A percentile compares a stretch with the other conserved stretches of the same genome.
These are phyloP conservation scores for Salicornia ramosissima DNA, from an alignment of 148 eudicot genomes.

Conservation along the genomic window DNA sequence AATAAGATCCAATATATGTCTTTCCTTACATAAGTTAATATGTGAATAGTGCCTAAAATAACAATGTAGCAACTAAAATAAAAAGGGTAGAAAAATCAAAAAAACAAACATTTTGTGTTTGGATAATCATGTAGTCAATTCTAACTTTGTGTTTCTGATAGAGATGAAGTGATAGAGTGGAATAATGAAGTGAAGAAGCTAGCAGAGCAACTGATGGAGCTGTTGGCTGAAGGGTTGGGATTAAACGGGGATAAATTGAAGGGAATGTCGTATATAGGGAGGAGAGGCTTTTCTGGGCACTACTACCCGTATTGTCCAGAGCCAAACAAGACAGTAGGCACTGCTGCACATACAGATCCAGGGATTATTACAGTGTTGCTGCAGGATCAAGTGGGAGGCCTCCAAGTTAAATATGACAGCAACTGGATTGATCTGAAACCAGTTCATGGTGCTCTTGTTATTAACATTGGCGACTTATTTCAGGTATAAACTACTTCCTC, in stretches of 20 bases:
- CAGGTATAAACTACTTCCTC: slow-evolving; percentile 28
- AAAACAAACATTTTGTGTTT: too few species aligned
- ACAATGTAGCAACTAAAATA: too few species aligned
- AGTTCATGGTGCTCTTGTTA: slow-evolving; percentile 35
- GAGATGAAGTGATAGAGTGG: slow-evolving; percentile 40
- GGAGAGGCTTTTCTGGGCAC: slow-evolving; percentile 20
- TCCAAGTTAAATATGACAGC: slow-evolving; percentile 37
- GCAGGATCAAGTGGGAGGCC: slow-evolving; percentile 41
- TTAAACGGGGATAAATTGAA: slow-evolving; percentile 19
- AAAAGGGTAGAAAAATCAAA: too few species aligned
- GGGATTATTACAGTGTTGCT: slow-evolving; percentile 36
- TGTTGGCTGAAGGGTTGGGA: slow-evolving; percentile 43
- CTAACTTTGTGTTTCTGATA: too few species aligned
- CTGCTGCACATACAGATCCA: slow-evolving; percentile 41
- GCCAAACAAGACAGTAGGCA: slow-evolving; percentile 37
- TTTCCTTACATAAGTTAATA: too few species aligned
- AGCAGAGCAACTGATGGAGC: slow-evolving; percentile 28
- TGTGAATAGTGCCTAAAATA: too few species aligned
- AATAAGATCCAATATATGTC: too few species aligned
- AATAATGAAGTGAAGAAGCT: slow-evolving; percentile 29
- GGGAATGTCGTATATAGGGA: slow-evolving; percentile 15
- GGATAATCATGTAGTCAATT: too few species aligned
- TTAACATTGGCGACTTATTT: slow-evolving; percentile 41
- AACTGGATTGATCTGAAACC: slow-evolving; percentile 43
- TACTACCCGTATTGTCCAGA: slow-evolving; percentile 49